Percentiles rank a stretch among this genome's conserved stretches.
Conservation (phyloP, 208 protist genomes). For the Jaenimonas drosophilae region DNA sequence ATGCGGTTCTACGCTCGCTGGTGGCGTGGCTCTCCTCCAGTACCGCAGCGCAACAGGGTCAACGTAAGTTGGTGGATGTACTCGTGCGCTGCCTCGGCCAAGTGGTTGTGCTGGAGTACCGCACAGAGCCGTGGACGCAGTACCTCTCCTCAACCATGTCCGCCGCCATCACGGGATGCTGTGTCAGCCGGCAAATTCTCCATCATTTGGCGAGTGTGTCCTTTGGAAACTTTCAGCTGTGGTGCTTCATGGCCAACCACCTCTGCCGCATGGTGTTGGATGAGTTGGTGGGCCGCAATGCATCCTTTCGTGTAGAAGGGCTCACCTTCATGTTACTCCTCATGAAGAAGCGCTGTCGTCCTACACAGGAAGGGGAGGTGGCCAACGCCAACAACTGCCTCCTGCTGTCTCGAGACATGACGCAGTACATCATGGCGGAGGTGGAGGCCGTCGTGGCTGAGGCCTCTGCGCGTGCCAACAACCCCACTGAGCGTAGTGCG, state of each 20-base stretch:
- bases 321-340: slow-evolving; percentile 15
- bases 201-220: slow-evolving; percentile 2
- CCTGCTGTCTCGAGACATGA: slow-evolving; percentile 25
- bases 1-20: slow-evolving; percentile 7
- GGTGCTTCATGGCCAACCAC: slow-evolving; percentile 20
- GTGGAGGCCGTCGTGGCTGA: slow-evolving; percentile 6
- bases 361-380: slow-evolving; percentile 13
- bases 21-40: slow-evolving; percentile 5
- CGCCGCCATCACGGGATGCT: not conserved
- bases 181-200: slow-evolving; percentile 1
- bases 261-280: slow-evolving; percentile 12
- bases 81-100: slow-evolving; percentile 15
- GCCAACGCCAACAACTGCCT: slow-evolving; percentile 20
- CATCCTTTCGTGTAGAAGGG: slow-evolving; percentile 6
- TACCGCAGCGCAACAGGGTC: not conserved
- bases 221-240: slow-evolving; percentile 10
- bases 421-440: slow-evolving; percentile 7
- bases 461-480: not conserved
- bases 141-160: slow-evolving; percentile 6
- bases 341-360: slow-evolving; percentile 22
- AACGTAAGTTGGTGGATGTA: slow-evolving; percentile 10
- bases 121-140: slow-evolving; percentile 17
- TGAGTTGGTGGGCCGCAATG: not conserved
- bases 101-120: slow-evolving; percentile 31
- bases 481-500: not conserved